Conservation (phyloP, 495 filamentous ascomycete species). For the Podospora pseudoanserina region DNA sequence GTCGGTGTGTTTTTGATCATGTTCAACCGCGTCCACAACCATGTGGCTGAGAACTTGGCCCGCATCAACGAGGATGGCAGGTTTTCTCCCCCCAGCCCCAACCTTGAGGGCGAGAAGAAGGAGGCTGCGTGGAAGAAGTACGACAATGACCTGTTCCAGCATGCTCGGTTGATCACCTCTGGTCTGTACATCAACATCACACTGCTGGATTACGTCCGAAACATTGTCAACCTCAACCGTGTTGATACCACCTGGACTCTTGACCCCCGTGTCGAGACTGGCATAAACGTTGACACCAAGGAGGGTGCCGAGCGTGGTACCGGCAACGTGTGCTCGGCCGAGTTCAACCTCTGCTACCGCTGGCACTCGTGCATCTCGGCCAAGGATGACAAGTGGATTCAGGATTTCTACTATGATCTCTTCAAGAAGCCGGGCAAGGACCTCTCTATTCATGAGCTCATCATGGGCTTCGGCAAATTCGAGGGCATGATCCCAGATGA, state of each 20-base stretch:
- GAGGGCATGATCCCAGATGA: constrained; percentile 56
- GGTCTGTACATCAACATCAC: constrained; percentile 84
- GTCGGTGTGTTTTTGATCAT: constrained; percentile 73
- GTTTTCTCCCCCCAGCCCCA: constrained; percentile 57
- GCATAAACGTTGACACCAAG: constrained; percentile 54
- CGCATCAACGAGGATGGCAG: constrained; percentile 68
- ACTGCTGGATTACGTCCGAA: constrained; percentile 77
- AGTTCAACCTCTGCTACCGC: constrained; percentile 66
- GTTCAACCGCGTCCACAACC: constrained; percentile 78
- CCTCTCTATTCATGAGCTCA: constrained; percentile 54
- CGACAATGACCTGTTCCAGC: constrained; percentile 84
- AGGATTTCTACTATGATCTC: constrained; percentile 59
- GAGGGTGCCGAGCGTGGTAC: constrained; percentile 51
- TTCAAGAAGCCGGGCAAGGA: constrained; percentile 57
- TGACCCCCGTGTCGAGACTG: constrained; percentile 62
- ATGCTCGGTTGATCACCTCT: constrained; percentile 71
- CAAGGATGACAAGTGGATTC: constrained; percentile 71
- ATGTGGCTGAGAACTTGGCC: constrained; percentile 65
- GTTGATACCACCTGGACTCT: constrained; percentile 75
- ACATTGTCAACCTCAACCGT: constrained; percentile 78
- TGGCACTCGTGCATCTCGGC: constrained; percentile 77
- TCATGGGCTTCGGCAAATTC: constrained; percentile 58
- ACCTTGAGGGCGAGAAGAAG: constrained; percentile 46
- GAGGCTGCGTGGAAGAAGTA: constrained; percentile 65
- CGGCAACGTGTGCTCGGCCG: constrained; percentile 74